Evolutionary conservation across 148 eudicot genomes (phyloP).

Genomic region (Cornus controversa): DNA sequence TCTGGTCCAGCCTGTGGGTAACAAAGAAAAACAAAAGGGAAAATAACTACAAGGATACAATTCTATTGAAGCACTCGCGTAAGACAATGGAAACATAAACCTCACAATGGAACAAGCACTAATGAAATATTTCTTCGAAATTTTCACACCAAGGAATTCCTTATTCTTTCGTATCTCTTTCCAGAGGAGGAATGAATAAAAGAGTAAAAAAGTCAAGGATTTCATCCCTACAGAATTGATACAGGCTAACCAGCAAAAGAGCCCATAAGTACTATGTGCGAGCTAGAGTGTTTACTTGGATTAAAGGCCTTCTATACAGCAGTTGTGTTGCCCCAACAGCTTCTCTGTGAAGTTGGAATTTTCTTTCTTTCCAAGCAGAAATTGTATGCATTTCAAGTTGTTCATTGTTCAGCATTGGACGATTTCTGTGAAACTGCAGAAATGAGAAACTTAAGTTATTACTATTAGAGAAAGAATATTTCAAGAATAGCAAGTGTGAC

Average conservation of each 20-base stretch:
- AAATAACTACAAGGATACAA: background rate
- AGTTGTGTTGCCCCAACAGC: constrained; percentile 14
- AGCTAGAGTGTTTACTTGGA: constrained; percentile 24
- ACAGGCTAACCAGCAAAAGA: background rate
- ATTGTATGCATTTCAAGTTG: constrained; percentile 30
- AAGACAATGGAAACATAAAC: background rate
- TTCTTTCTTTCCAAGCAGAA: constrained; percentile 42
- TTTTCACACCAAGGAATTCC: background rate
- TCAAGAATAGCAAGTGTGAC: constrained; percentile 8
- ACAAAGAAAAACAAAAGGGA: constrained; percentile 4
- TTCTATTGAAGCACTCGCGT: background rate
- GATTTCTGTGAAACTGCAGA: constrained; percentile 41
- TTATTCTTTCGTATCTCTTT: background rate
- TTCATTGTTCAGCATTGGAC: constrained; percentile 21
- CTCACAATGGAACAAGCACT: background rate
- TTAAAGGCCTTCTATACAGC: constrained; percentile 28
- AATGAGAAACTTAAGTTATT: background rate
- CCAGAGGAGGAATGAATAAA: background rate
- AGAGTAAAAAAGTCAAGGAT: background rate
- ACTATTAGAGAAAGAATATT: background rate
- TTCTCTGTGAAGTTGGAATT: constrained; percentile 29
- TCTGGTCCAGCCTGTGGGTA: constrained; percentile 45
- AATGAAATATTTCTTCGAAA: background rate
- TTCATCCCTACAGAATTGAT: background rate
- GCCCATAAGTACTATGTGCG: background rate